Evolutionary conservation across 2,329 filamentous ascomycete species (phyloP).

Genomic region (Venturiaceae sp.): DNA sequence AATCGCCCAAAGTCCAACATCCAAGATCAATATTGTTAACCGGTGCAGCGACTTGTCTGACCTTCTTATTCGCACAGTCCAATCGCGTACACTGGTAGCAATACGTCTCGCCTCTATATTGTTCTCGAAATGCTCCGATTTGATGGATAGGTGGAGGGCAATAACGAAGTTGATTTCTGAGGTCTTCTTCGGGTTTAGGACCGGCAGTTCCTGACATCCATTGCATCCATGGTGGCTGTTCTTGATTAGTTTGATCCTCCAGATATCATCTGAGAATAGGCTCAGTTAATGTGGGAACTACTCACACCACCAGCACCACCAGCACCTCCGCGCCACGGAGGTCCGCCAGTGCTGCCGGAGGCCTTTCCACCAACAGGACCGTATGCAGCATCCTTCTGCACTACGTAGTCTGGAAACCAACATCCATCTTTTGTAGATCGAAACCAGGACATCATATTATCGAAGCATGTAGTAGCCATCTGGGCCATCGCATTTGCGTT

Average conservation of each 20-base stretch:
- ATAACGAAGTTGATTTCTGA: not conserved
- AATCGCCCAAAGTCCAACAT: not conserved
- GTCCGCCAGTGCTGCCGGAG: not conserved
- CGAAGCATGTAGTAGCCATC: not conserved
- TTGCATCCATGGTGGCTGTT: not conserved
- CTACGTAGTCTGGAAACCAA: not conserved
- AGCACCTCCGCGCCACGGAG: too few species aligned
- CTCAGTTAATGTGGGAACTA: not conserved
- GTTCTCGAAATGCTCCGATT: not conserved
- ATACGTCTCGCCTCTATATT: not conserved
- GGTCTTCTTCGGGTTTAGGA: not conserved
- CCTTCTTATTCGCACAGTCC: not conserved
- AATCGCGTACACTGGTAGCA: not conserved
- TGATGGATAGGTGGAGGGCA: not conserved
- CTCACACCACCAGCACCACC: not conserved
- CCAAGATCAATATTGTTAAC: not conserved
- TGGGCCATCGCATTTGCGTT: not conserved
- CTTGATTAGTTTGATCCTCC: not conserved
- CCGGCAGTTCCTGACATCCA: not conserved
- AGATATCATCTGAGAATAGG: not conserved
- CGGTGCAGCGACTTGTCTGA: not conserved
- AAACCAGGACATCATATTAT: not conserved
- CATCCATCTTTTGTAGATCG: not conserved
- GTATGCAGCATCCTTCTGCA: not conserved
- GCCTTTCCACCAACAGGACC: not conserved